Evolutionary conservation across 2,329 filamentous ascomycete genomes (phyloP), one percentile per base, ranked within the genome.

Genomic region (Neofusicoccum parvum): DNA sequence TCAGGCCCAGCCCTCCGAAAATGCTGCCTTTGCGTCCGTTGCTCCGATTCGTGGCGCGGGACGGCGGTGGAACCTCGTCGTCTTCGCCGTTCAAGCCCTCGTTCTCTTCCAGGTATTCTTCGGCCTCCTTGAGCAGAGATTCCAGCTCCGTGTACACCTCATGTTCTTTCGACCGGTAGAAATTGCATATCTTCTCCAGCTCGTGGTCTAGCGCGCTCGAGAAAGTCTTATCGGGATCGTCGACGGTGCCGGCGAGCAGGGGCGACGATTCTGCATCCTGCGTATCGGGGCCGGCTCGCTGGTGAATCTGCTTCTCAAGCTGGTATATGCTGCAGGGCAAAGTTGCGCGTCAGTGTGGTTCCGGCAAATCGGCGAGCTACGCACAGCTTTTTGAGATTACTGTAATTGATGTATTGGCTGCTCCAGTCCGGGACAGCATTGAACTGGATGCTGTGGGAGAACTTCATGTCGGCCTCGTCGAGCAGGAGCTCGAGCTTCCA

Each of bases 381-480:
- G 74, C 79, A 96, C 92, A 97, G 86, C 84, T 99, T 99, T 85
- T 99, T 99, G 72, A 99, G 86, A 75, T 97, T 98, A 82, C 94
- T 97, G 80, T 99, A 99, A 67, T 94, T 92, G 75, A 99, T 96
- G 80, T 99, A 99, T 80, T 98, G 89, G 73, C 90, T 94, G 83
- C 92, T 97, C 95, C 95, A 99, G 80, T 99, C 95, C n/a, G 95
- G 95, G 72, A 99, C 95, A 69, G 95, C 94, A 83, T 99, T 99
- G 82, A 99, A 99, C 84, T 99, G 95, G 72, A 99, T 90, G 80
- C 94, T 98, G 79, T 99, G 95, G 17, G 94, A 98, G 85, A 99
- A 99, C 89, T 98, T 98, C 95, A 99, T 99, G 76, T 92, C 92
- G 88, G 91, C 89, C 70, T 84, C 86, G 72, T 89, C 83, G 72